Conservation (phyloP, 2,329 filamentous ascomycete species). For the Botrytis paeoniae region DNA sequence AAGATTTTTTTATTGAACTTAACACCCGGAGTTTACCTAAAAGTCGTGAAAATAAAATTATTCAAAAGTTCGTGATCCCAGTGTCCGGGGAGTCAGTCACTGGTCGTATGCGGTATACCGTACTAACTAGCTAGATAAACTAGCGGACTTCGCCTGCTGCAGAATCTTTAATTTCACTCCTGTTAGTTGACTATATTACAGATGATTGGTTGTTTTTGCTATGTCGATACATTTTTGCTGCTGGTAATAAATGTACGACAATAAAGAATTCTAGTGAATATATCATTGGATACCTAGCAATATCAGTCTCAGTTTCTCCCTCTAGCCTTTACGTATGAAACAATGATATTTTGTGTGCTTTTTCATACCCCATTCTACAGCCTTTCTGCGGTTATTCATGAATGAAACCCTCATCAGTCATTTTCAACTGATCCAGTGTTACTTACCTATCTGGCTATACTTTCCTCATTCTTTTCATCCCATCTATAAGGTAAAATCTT, state of each 20-base stretch:
- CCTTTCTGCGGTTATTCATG: background rate
- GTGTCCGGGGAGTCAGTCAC: background rate
- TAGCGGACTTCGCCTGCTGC: constrained; percentile 6
- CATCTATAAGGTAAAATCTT: background rate
- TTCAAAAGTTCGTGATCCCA: background rate
- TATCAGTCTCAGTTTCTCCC: background rate
- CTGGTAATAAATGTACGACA: background rate
- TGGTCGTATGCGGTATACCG: background rate
- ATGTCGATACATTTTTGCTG: background rate
- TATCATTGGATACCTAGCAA: background rate
- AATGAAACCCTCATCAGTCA: background rate
- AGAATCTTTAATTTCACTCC: background rate
- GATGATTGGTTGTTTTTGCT: background rate
- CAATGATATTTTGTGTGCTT: background rate
- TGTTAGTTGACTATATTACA: background rate
- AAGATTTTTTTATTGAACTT: background rate
- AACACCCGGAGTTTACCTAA: background rate
- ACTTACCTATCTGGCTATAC: background rate
- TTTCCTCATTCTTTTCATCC: background rate
- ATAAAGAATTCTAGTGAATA: background rate
- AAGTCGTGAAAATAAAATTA: constrained; percentile 1
- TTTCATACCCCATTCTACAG: background rate
- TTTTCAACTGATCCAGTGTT: background rate
- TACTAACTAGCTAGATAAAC: background rate
- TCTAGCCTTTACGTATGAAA: background rate